A percentile compares a stretch with the other conserved stretches of the same genome.
These are phyloP conservation scores for Trametopsis cervina DNA, from an alignment of 768 basidiomycete species.

Conservation along the genomic window DNA sequence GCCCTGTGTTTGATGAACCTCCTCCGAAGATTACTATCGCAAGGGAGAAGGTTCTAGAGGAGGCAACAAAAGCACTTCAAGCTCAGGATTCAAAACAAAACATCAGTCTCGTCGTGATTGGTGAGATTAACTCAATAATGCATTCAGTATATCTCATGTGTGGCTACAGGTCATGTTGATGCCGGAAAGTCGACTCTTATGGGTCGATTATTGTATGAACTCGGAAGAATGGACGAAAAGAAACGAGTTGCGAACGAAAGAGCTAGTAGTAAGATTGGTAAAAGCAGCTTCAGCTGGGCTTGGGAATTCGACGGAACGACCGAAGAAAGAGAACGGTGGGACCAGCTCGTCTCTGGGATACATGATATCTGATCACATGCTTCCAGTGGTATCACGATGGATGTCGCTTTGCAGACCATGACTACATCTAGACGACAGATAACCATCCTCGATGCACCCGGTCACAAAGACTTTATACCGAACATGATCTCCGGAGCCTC, in stretches of 20 bases:
- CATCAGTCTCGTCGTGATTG: slow-evolving; percentile 88
- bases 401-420: slow-evolving; percentile 81
- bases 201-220: slow-evolving; percentile 89
- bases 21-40: slow-evolving; percentile 62
- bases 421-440: slow-evolving; percentile 69
- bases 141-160: not conserved
- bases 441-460: slow-evolving; percentile 95
- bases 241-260: slow-evolving; percentile 78
- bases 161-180: slow-evolving; percentile 83
- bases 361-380: not conserved
- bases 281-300: slow-evolving; percentile 95
- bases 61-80: slow-evolving; percentile 53
- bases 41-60: slow-evolving; percentile 77
- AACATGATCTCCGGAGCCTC: slow-evolving; percentile 99
- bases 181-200: slow-evolving; percentile 98
- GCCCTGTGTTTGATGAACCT: slow-evolving; percentile 34
- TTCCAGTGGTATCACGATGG: slow-evolving; percentile 93
- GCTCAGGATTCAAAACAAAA: slow-evolving; percentile 53
- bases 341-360: not conserved
- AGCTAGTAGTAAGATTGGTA: slow-evolving; percentile 84
- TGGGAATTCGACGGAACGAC: slow-evolving; percentile 93
- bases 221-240: slow-evolving; percentile 85
- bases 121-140: slow-evolving; percentile 32
- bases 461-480: slow-evolving; percentile 96
- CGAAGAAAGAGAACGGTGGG: slow-evolving; percentile 88